Conservation (phyloP, 768 basidiomycete species). For the Suillus clintonianus region DNA sequence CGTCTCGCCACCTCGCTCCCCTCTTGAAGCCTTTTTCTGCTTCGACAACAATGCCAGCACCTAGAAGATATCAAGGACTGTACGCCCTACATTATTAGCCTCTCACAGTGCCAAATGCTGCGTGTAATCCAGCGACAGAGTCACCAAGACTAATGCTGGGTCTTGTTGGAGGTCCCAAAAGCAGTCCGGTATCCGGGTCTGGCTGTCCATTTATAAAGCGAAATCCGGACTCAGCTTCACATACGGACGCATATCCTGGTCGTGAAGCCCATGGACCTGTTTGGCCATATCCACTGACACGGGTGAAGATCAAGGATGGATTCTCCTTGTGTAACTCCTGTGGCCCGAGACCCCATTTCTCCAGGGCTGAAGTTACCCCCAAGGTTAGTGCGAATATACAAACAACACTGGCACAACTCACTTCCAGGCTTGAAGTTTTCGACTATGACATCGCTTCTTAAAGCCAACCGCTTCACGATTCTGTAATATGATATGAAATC, state of each 20-base stretch:
- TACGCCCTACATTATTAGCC: conserved; percentile 10
- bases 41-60: conserved; percentile 61
- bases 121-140: conserved; percentile 70
- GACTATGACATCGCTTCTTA: conserved; percentile 64
- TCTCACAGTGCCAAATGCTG: conserved; percentile 68
- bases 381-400: neutral
- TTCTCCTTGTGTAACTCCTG: conserved; percentile 67
- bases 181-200: conserved; percentile 50
- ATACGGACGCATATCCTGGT: conserved; percentile 74
- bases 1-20: conserved; percentile 43
- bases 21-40: conserved; percentile 34
- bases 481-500: conserved; percentile 32
- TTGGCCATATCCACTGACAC: conserved; percentile 77
- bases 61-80: conserved; percentile 28
- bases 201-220: conserved; percentile 71
- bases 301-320: conserved; percentile 87
- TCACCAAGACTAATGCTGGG: conserved; percentile 77
- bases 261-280: conserved; percentile 73
- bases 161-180: conserved; percentile 64
- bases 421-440: conserved; percentile 80
- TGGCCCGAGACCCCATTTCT: conserved; percentile 70
- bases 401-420: conserved; percentile 31
- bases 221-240: conserved; percentile 76
- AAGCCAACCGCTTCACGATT: conserved; percentile 59
- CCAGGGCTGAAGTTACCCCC: conserved; percentile 47